Conservation (phyloP, 805 yeast species). For the Sungouiella thailandica region DNA sequence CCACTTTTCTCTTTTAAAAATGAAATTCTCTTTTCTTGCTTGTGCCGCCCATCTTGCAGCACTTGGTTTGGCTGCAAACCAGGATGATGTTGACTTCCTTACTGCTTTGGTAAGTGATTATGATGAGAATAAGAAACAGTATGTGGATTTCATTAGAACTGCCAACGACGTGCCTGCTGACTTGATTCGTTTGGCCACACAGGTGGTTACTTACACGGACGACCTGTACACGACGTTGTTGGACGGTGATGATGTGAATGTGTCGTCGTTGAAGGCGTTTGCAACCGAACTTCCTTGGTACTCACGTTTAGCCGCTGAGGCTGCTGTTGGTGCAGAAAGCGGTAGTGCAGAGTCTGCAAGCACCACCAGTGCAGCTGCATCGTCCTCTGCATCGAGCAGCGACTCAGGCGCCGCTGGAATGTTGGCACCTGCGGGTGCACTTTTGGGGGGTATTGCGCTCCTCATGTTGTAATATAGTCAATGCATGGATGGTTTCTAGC, state of each 20-base stretch:
- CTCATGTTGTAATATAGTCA: constrained; percentile 22
- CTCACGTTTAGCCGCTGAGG: constrained; percentile 16
- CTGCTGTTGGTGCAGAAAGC: constrained; percentile 9
- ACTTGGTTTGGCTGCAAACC: constrained; percentile 5
- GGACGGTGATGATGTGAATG: constrained; percentile 12
- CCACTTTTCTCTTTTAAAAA: constrained; percentile 6
- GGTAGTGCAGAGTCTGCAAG: constrained; percentile 6
- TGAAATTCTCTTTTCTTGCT: constrained; percentile 16
- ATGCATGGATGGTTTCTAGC: constrained; percentile 11
- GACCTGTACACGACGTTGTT: constrained; percentile 41
- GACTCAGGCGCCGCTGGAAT: constrained; percentile 1
- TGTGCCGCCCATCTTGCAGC: constrained; percentile 5
- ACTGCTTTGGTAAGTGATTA: constrained; percentile 36
- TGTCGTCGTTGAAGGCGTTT: constrained; percentile 22
- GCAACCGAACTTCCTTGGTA: constrained; percentile 35
- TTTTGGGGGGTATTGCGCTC: constrained; percentile 31
- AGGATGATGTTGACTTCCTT: constrained; percentile 18
- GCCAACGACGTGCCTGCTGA: constrained; percentile 24
- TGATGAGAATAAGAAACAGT: constrained; percentile 24
- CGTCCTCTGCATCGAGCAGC: not conserved
- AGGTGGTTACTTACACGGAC: constrained; percentile 38
- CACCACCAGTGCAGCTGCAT: not conserved
- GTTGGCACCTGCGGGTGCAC: constrained; percentile 26
- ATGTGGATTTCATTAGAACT: constrained; percentile 26
- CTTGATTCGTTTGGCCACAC: constrained; percentile 26